phyloP scores from a whole-genome alignment of 2,329 filamentous ascomycete species.

The Podosphaera aphanis region DNA sequence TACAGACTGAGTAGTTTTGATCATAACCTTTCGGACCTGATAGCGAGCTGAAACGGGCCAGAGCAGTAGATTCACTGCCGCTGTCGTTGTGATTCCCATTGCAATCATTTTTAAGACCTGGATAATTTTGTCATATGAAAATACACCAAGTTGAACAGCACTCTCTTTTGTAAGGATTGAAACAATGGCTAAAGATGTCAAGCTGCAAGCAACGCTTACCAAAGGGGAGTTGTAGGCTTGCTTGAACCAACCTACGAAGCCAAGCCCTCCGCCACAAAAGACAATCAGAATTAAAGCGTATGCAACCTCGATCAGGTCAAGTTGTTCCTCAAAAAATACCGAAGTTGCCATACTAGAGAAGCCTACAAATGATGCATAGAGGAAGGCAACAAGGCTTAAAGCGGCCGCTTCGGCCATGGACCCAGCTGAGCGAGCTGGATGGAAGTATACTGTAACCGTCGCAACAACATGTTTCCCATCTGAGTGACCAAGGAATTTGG shows the following conservation, averaged over 20 bases:
- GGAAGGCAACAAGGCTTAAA: slow-evolving; percentile 53
- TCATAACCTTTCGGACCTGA: slow-evolving; percentile 50
- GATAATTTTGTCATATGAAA: slow-evolving; percentile 58
- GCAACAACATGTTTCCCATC: slow-evolving; percentile 89
- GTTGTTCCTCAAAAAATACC: slow-evolving; percentile 46
- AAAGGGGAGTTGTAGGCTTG: slow-evolving; percentile 55
- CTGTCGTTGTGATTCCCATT: slow-evolving; percentile 50
- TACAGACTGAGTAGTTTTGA: slow-evolving; percentile 48
- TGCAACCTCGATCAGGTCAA: slow-evolving; percentile 44
- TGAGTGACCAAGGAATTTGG: slow-evolving; percentile 52
- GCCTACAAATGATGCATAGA: slow-evolving; percentile 54
- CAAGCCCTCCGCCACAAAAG: slow-evolving; percentile 68
- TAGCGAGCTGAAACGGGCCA: slow-evolving; percentile 57
- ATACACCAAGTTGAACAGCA: slow-evolving; percentile 57
- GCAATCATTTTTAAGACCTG: slow-evolving; percentile 66
- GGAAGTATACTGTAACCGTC: slow-evolving; percentile 86
- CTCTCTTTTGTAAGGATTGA: slow-evolving; percentile 81
- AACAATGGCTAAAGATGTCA: slow-evolving; percentile 73
- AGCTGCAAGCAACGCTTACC: slow-evolving; percentile 64
- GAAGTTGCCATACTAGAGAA: slow-evolving; percentile 76
- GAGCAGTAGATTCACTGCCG: slow-evolving; percentile 52
- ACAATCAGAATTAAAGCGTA: slow-evolving; percentile 59
- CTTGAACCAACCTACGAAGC: slow-evolving; percentile 74
- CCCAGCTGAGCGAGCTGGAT: slow-evolving; percentile 64
- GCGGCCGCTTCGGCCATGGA: slow-evolving; percentile 74